These are phyloP conservation scores for Suillus fuscotomentosus DNA, from an alignment of 768 basidiomycete species.

Conservation along the genomic window DNA sequence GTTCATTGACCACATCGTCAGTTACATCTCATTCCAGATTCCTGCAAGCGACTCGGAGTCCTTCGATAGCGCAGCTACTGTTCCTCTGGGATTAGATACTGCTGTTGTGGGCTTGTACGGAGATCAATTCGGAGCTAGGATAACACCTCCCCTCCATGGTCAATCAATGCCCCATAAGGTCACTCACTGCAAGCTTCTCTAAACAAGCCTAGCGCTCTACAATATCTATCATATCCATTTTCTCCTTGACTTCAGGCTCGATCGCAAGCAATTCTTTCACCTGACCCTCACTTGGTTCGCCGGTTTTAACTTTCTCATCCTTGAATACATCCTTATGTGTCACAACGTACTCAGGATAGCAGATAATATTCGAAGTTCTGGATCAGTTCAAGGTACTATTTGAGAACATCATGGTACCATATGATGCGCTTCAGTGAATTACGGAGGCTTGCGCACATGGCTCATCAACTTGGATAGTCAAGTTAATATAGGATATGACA, in stretches of 20 bases:
- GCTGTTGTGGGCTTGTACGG: constrained; percentile 49
- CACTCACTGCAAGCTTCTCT: constrained; percentile 30
- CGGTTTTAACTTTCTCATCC: constrained; percentile 72
- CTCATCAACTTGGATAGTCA: not conserved
- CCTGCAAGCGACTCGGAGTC: constrained; percentile 34
- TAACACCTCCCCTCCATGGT: constrained; percentile 28
- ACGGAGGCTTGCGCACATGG: constrained; percentile 49
- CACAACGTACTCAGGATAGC: constrained; percentile 88
- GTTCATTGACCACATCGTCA: not conserved
- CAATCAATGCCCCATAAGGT: not conserved
- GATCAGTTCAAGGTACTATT: constrained; percentile 73
- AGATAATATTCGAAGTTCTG: constrained; percentile 87
- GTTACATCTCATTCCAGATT: constrained; percentile 29
- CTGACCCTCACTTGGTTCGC: constrained; percentile 40
- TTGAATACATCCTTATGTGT: constrained; percentile 76
- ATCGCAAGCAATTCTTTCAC: constrained; percentile 59
- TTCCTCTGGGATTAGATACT: constrained; percentile 46
- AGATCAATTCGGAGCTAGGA: constrained; percentile 34
- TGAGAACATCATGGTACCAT: not conserved
- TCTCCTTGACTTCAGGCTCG: constrained; percentile 53
- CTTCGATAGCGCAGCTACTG: constrained; percentile 44
- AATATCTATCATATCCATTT: constrained; percentile 60
- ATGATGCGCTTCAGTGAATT: constrained; percentile 11
- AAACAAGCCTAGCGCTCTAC: constrained; percentile 49
- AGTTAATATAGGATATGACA: not conserved